Base-by-base conservation (phyloP, 2,329 filamentous ascomycete species). In the Raffaelea deltoideospora region DNA sequence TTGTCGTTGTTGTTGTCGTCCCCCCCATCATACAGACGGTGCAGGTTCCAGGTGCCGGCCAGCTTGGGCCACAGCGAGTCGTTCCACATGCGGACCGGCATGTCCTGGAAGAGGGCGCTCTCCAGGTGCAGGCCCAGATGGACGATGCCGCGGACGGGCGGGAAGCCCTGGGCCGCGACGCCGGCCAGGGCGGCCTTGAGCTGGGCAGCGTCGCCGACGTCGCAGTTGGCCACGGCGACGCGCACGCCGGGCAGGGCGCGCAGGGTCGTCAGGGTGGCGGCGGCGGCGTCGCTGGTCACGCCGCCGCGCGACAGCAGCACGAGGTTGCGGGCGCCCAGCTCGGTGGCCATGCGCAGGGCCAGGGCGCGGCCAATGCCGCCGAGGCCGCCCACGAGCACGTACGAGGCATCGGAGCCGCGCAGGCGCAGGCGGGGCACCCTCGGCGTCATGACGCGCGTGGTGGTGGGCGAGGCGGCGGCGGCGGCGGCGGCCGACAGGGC, bases 401-500 rank as follows among this genome's bases (percentile, higher is more conserved):
- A 50, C 1, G 65, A 63, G 8, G 27, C 28, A 8, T 19, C n/a
- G 1, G 48, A 43, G 28, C 18, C 9, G n/a, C 14, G 10, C 50
- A 44, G 11, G 57, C 63, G 0, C n/a, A n/a, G n/a, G n/a, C n/a
- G n/a, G n/a, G n/a, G n/a, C n/a, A n/a, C n/a, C n/a, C n/a, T n/a
- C n/a, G n/a, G n/a, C n/a, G n/a, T n/a, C n/a, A n/a, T n/a, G n/a
- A n/a, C n/a, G n/a, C n/a, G n/a, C n/a, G n/a, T n/a, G n/a, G n/a
- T n/a, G n/a, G n/a, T n/a, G n/a, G n/a, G 48, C 42, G 1, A 59
- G 49, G 3, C 58, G 56, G 1, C 45, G 48, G 1, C 22, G 28
- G 3, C 45, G 46, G 3, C 61, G 54, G 40, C 57, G 60, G 10
- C 41, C 41, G 4, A 54, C 55, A 26, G 64, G 55, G 3, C 54